phyloP scores from a whole-genome alignment of 768 basidiomycete genomes.

The Exidia glandulosa region DNA sequence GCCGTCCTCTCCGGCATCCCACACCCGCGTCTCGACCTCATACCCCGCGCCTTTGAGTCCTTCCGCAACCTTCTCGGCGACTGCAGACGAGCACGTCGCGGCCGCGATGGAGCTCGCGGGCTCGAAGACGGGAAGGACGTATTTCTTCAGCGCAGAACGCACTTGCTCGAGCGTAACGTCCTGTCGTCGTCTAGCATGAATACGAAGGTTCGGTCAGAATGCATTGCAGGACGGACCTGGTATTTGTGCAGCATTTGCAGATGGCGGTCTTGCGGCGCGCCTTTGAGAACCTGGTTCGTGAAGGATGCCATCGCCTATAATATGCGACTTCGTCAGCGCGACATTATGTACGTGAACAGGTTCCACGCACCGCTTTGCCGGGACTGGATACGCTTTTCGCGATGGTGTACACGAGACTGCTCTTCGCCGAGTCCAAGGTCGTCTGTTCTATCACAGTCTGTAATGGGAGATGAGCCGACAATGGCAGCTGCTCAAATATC shows the following conservation, averaged over 20 bases:
- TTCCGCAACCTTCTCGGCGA: constrained; percentile 57
- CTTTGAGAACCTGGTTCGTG: constrained; percentile 83
- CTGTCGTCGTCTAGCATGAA: constrained; percentile 19
- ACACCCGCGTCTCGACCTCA: constrained; percentile 57
- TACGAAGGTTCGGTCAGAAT: not conserved
- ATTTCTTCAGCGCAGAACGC: constrained; percentile 49
- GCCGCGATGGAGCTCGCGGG: constrained; percentile 65
- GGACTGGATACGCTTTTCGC: constrained; percentile 76
- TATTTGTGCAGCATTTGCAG: constrained; percentile 68
- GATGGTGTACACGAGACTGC: constrained; percentile 77
- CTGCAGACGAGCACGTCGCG: constrained; percentile 74
- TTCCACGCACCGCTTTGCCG: constrained; percentile 62
- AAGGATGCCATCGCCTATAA: constrained; percentile 71
- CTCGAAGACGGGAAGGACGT: constrained; percentile 80
- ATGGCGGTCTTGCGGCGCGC: constrained; percentile 62
- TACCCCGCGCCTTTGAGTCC: constrained; percentile 63
- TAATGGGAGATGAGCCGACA: not conserved
- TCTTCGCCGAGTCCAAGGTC: constrained; percentile 82
- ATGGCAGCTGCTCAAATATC: not conserved
- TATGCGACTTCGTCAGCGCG: not conserved
- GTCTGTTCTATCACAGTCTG: constrained; percentile 75
- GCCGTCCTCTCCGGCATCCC: constrained; percentile 52
- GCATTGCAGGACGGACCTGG: constrained; percentile 19
- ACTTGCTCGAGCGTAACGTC: constrained; percentile 73
- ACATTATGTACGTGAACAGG: not conserved